A percentile compares a stretch with the other conserved stretches of the same genome.
phyloP scores from a whole-genome alignment of 441 rosid genomes.

The Caryocar brasiliense region DNA sequence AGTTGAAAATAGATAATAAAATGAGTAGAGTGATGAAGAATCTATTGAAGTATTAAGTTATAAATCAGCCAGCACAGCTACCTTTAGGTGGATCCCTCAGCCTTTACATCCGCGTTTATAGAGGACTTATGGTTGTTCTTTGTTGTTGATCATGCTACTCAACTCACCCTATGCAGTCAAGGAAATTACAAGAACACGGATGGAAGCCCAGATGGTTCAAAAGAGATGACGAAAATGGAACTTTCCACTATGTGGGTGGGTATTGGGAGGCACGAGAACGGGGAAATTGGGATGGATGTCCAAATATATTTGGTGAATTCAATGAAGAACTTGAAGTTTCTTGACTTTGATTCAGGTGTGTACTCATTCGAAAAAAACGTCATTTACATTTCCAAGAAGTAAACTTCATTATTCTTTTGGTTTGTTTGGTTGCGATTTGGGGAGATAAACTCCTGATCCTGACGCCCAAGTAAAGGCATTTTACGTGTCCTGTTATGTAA shows the following conservation, averaged over 20 bases:
- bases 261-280: constrained; percentile 87
- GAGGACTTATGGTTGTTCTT: no score
- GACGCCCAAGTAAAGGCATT: no score
- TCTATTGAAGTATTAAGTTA: no score
- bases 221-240: constrained; percentile 42
- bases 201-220: constrained; percentile 93
- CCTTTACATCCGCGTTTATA: no score
- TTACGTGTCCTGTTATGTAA: no score
- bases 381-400: not conserved
- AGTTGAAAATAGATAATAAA: no score
- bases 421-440: not conserved
- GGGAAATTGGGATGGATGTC: constrained; percentile 67
- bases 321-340: constrained; percentile 26
- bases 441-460: no score
- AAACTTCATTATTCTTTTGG: no score
- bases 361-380: not conserved
- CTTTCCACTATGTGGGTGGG: constrained; percentile 58
- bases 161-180: constrained; percentile 53
- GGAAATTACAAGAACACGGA: constrained; percentile 82
- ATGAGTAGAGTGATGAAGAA: no score
- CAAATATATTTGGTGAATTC: constrained; percentile 71
- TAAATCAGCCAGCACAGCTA: no score
- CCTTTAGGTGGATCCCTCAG: no score
- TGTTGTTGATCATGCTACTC: no score
- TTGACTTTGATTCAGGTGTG: constrained; percentile 24